Evolutionary conservation across 352 stramenopile species (phyloP).

Genomic region (Globisporangium abappressorium): DNA sequence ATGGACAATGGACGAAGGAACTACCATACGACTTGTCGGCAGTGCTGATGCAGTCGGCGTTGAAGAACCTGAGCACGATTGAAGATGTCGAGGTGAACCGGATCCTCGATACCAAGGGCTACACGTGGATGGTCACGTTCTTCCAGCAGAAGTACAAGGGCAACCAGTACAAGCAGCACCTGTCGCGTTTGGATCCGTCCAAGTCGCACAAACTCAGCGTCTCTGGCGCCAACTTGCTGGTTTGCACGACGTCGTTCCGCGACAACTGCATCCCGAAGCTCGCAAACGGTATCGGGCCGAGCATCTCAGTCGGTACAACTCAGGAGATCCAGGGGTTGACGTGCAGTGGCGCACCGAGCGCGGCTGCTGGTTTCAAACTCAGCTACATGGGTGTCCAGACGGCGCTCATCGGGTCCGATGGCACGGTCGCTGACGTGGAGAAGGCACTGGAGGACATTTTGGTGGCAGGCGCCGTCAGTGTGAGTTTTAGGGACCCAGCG

Average conservation of each 20-base stretch:
- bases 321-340: conserved; percentile 60
- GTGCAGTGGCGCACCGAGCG: conserved; percentile 31
- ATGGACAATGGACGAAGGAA: conserved; percentile 82
- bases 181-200: conserved; percentile 39
- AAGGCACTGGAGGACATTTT: conserved; percentile 53
- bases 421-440: conserved; percentile 33
- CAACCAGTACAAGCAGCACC: conserved; percentile 50
- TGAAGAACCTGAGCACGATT: conserved; percentile 56
- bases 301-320: conserved; percentile 33
- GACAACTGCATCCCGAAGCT: conserved; percentile 39
- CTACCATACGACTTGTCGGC: conserved; percentile 86
- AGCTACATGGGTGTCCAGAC: conserved; percentile 56
- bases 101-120: conserved; percentile 63
- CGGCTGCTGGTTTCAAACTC: conserved; percentile 53
- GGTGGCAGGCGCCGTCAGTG: conserved; percentile 54
- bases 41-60: conserved; percentile 61
- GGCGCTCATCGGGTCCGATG: conserved; percentile 35
- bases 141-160: conserved; percentile 45
- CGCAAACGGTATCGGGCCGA: conserved; percentile 42
- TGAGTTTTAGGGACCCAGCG: conserved; percentile 32
- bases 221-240: conserved; percentile 43
- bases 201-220: conserved; percentile 59
- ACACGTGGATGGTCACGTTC: conserved; percentile 80
- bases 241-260: conserved; percentile 47
- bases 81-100: conserved; percentile 51